Evolutionary conservation across 164 flowering plant species (phyloP), one percentile per base, ranked within the genome.

Genomic region (Sedum album): DNA sequence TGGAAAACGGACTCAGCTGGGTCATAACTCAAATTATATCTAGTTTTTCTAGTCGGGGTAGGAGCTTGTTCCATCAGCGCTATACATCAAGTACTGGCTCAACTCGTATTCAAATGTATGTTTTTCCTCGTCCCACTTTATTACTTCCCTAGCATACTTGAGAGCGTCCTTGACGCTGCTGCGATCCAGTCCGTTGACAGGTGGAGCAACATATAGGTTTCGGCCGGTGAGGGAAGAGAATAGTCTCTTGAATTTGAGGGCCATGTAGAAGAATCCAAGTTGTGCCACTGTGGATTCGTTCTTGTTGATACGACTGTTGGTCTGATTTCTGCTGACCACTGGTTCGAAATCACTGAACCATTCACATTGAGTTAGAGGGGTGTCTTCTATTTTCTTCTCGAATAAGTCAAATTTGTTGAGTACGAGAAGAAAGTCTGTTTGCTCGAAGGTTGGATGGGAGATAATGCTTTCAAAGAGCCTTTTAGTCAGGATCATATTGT

Each of bases 271-370:
- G 74, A 76, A 90, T 55, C 82, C 97, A 65, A 82, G 75, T 76
- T 86, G 94, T 18, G 82, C 96, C 64, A 84, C 60, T 0, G 96
- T 70, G 15, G 89, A 82, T 70, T 64, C 82, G 68, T 65, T 66
- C 65, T 76, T 83, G 69, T 71, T 82, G 76, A 67, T 75, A 78
- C 69, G 74, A 68, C 67, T 72, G 74, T 57, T 76, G 65, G 78
- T 35, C 23, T 76, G 81, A 30, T 83, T 71, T 4, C 77, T 79
- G 70, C 93, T 88, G 31, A 81, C 67, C 67, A 92, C 67, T 1
- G 99, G 99, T 74, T 81, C 80, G 75, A 90, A 95, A 72, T 90
- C 97, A 36, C 78, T 72, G 63, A 95, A 92, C 99, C 99, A 95
- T 0, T 88, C 91, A 68, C 99, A 95, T 28, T 66, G 60, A 11